phyloP scores from a whole-genome alignment of 1,139 yeast genomes.

The Blastobotrys malaysiensis region DNA sequence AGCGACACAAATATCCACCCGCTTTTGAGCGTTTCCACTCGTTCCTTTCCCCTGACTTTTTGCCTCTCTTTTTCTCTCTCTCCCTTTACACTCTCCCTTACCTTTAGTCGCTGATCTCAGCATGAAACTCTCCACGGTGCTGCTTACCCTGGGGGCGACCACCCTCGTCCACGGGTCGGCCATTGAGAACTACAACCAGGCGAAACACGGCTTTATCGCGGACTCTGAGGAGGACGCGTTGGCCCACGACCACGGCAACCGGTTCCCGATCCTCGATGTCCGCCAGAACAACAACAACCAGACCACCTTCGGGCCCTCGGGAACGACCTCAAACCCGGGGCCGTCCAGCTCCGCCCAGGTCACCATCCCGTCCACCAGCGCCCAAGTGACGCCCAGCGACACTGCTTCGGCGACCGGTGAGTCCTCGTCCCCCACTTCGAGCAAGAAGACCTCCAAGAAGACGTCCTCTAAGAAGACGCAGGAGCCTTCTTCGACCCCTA shows the following conservation, averaged over 20 bases:
- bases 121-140: constrained; percentile 6
- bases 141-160: constrained; percentile 1
- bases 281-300: not conserved
- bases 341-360: not conserved
- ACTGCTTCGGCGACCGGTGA: not conserved
- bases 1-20: not conserved
- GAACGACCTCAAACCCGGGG: not conserved
- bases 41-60: not conserved
- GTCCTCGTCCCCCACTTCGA: not conserved
- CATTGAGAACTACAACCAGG: not conserved
- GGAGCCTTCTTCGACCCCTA: not conserved
- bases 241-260: not conserved
- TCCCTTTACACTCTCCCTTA: not conserved
- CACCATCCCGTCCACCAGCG: not conserved
- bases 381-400: not conserved
- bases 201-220: not conserved
- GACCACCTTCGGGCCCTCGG: not conserved
- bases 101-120: not conserved
- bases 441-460: not conserved
- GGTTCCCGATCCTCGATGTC: not conserved
- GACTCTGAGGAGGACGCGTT: not conserved
- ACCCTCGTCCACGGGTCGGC: constrained; percentile 9
- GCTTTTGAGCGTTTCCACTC: not conserved
- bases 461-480: not conserved
- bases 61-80: not conserved